Conservation (phyloP, 345 rosid species). For the Combretum micranthum region DNA sequence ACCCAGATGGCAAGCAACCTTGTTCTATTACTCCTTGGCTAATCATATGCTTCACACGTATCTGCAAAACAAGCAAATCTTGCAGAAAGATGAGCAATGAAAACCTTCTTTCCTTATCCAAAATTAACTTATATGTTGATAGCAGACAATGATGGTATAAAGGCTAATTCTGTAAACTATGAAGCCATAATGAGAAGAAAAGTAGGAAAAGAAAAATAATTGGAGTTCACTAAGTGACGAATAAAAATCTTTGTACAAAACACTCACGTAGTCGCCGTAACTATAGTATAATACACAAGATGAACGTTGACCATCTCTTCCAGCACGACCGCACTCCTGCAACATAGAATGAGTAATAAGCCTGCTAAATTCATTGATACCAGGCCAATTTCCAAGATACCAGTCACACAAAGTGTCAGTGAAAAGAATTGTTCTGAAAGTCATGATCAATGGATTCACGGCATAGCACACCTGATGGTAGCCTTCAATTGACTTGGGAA, state of each 20-base stretch:
- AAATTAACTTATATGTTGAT: too few relatives aligned
- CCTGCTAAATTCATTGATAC: neutral
- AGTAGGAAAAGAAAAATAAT: conserved; percentile 1
- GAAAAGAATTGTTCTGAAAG: conserved; percentile 1
- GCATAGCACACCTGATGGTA: conserved; percentile 74
- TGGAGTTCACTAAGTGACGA: neutral
- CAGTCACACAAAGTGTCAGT: neutral
- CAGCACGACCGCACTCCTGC: conserved; percentile 99
- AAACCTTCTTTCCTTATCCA: too few relatives aligned
- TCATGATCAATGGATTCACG: neutral
- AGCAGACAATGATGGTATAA: neutral
- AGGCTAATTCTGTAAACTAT: neutral
- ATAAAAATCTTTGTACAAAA: neutral
- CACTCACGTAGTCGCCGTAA: conserved; percentile 89
- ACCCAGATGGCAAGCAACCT: conserved; percentile 51
- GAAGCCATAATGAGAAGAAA: neutral
- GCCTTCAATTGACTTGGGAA: conserved; percentile 98
- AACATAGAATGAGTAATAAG: neutral
- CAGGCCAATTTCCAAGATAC: neutral
- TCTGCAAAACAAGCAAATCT: conserved; percentile 34
- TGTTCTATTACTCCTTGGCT: conserved; percentile 83
- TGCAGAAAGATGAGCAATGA: too few relatives aligned
- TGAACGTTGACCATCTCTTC: conserved; percentile 89
- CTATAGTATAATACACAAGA: conserved; percentile 91
- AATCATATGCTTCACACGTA: conserved; percentile 93